Percentiles rank a stretch among this genome's conserved stretches.
Conservation (phyloP, 176 grass and related monocot species). For the Avena atlantica region DNA sequence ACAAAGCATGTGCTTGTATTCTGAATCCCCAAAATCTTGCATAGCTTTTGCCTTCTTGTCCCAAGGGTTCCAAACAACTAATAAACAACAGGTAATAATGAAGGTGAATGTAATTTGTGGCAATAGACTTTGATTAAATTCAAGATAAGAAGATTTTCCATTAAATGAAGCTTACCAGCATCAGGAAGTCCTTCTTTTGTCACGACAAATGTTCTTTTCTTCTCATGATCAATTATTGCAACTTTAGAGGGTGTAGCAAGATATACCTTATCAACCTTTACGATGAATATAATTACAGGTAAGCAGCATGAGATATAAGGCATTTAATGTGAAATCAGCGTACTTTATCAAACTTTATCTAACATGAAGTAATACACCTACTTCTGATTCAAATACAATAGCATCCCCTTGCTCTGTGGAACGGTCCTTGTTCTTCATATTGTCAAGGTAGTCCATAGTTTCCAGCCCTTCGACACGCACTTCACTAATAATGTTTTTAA, state of each 20-base stretch:
- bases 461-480: constrained; percentile 89
- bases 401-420: constrained; percentile 87
- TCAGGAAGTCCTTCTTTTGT: constrained; percentile 85
- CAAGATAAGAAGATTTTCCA: constrained; percentile 9
- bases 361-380: constrained; percentile 39
- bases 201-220: constrained; percentile 85
- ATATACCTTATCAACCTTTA: constrained; percentile 88
- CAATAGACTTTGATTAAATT: background rate
- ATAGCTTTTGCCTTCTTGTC: constrained; percentile 87
- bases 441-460: constrained; percentile 88
- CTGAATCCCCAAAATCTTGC: constrained; percentile 77
- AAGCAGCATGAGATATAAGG: background rate
- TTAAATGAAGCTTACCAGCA: constrained; percentile 62
- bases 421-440: constrained; percentile 63
- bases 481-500: constrained; percentile 56
- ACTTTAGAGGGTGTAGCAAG: constrained; percentile 72
- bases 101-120: background rate
- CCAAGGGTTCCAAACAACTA: constrained; percentile 96
- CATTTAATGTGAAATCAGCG: background rate
- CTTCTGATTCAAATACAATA: constrained; percentile 84
- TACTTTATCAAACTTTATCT: background rate
- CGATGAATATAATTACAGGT: constrained; percentile 25
- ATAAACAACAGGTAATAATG: constrained; percentile 24
- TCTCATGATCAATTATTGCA: constrained; percentile 91
- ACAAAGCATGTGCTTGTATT: constrained; percentile 86